A percentile compares a stretch with the other conserved stretches of the same genome.
phyloP scores from a whole-genome alignment of 805 yeast genomes.

The Spathaspora sp. region DNA sequence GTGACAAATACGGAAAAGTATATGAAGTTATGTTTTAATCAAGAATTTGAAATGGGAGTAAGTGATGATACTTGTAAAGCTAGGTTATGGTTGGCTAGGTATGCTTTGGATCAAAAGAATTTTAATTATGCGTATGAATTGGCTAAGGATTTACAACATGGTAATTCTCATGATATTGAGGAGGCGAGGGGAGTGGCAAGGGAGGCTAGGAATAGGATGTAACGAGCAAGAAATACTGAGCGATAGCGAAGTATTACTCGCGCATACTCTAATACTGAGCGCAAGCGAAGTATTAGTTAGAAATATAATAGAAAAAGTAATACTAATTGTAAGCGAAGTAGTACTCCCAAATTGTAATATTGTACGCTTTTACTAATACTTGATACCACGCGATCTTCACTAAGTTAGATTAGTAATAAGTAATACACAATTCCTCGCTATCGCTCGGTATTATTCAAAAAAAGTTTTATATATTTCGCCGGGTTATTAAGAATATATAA shows the following conservation, averaged over 20 bases:
- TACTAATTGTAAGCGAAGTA: too few species aligned
- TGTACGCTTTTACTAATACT: too few species aligned
- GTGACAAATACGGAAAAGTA: conserved; percentile 50
- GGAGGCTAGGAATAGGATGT: conserved; percentile 62
- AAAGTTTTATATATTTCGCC: background rate
- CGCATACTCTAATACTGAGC: too few species aligned
- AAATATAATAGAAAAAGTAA: too few species aligned
- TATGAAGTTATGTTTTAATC: conserved; percentile 67
- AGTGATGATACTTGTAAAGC: conserved; percentile 78
- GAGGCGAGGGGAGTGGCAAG: conserved; percentile 83
- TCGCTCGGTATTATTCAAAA: too few species aligned
- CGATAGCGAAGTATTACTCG: background rate
- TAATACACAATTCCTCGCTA: background rate
- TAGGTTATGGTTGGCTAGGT: conserved; percentile 78
- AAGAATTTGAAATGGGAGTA: conserved; percentile 59
- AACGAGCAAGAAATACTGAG: background rate
- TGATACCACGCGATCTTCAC: too few species aligned
- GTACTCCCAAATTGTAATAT: too few species aligned
- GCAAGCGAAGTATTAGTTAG: too few species aligned
- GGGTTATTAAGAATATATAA: background rate
- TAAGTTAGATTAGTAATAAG: too few species aligned
- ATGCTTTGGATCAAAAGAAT: conserved; percentile 52
- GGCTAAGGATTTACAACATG: conserved; percentile 64
- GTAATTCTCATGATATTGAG: conserved; percentile 81
- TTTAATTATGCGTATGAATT: conserved; percentile 69